Evolutionary conservation across 2,329 filamentous ascomycete species (phyloP).

Genomic region (Curvularia spicifera): DNA sequence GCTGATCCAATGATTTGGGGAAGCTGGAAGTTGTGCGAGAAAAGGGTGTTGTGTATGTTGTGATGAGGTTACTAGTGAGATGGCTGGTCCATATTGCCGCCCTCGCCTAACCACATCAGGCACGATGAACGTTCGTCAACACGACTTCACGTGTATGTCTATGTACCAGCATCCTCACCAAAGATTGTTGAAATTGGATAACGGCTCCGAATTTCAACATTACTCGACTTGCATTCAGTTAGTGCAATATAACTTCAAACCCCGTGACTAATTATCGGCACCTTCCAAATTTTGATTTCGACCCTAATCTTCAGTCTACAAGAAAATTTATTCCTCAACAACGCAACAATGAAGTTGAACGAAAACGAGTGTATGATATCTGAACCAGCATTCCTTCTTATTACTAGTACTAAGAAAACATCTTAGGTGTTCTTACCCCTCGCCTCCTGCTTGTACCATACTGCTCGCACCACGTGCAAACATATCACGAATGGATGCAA

Average conservation of each 20-base stretch:
- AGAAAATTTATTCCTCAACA: conserved; percentile 8
- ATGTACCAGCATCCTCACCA: background rate
- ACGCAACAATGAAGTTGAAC: conserved; percentile 50
- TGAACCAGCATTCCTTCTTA: background rate
- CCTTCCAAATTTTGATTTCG: background rate
- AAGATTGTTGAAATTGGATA: background rate
- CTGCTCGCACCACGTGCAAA: conserved; percentile 77
- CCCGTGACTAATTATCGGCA: background rate
- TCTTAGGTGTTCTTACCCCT: conserved; percentile 69
- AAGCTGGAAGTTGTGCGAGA: no score
- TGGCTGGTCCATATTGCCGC: background rate
- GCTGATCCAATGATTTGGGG: background rate
- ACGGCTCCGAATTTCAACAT: background rate
- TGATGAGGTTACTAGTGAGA: conserved; percentile 3
- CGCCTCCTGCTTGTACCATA: conserved; percentile 82
- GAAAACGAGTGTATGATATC: conserved; percentile 45
- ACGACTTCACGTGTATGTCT: background rate
- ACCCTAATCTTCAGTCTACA: background rate
- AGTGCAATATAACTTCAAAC: background rate
- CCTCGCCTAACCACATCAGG: conserved; percentile 6
- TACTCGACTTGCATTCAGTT: background rate
- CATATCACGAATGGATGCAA: conserved; percentile 93
- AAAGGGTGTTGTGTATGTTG: background rate
- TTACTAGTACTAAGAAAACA: background rate
- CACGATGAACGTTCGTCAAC: background rate